Percentiles rank a stretch among this genome's conserved stretches.
Evolutionary conservation across 306 rosid genomes (phyloP).

Genomic region (Sophora flavescens): DNA sequence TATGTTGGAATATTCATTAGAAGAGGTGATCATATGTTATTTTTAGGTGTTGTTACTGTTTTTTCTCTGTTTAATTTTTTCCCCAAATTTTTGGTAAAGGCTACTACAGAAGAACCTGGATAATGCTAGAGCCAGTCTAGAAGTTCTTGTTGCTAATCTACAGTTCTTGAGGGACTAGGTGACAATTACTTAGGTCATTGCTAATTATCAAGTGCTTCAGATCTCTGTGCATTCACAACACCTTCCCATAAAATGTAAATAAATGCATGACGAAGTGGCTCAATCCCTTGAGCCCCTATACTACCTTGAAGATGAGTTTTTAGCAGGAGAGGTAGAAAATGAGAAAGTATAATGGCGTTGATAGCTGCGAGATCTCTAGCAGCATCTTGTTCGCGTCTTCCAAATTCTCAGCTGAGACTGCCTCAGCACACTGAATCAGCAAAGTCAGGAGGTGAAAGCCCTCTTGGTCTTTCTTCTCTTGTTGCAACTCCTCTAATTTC

Average conservation of each 20-base stretch:
- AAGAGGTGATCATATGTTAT: slow-evolving; percentile 66
- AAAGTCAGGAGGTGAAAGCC: too few species aligned
- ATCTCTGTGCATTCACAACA: neutral
- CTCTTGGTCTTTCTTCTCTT: too few species aligned
- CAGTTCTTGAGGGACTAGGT: slow-evolving; percentile 93
- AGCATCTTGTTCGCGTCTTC: too few species aligned
- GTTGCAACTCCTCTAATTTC: too few species aligned
- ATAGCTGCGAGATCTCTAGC: too few species aligned
- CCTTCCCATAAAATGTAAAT: neutral
- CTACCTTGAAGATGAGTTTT: neutral
- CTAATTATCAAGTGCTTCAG: slow-evolving; percentile 13
- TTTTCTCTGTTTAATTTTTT: neutral
- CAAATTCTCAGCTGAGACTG: too few species aligned
- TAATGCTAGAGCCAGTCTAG: slow-evolving; percentile 88
- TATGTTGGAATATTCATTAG: slow-evolving; percentile 93
- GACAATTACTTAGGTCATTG: slow-evolving; percentile 86
- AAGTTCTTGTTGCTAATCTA: slow-evolving; percentile 84
- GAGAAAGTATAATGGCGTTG: too few species aligned
- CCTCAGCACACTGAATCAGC: too few species aligned
- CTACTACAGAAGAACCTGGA: slow-evolving; percentile 77
- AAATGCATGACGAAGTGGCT: neutral
- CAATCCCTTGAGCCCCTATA: neutral
- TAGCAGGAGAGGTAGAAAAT: neutral
- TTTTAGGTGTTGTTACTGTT: slow-evolving; percentile 32
- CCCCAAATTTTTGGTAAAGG: slow-evolving; percentile 64